Conservation (phyloP, 768 basidiomycete genomes). For the Dioszegia aurantiaca region DNA sequence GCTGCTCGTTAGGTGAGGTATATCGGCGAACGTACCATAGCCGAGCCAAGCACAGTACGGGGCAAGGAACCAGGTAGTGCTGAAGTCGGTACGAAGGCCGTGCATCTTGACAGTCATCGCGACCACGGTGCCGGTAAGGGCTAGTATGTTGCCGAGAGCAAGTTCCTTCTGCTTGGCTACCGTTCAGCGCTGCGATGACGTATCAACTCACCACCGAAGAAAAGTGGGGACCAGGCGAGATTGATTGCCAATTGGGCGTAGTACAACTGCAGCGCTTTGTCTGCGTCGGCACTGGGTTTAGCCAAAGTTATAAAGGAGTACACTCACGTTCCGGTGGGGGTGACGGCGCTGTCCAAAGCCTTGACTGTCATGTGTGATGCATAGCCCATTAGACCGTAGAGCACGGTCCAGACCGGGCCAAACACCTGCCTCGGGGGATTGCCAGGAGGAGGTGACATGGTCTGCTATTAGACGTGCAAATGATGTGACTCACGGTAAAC, state of each 20-base stretch:
- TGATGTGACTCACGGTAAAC: constrained; percentile 58
- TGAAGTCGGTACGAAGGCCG: constrained; percentile 52
- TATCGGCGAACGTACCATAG: constrained; percentile 51
- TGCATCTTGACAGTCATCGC: constrained; percentile 64
- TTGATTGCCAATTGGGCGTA: constrained; percentile 64
- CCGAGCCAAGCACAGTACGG: constrained; percentile 68
- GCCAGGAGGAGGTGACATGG: constrained; percentile 58
- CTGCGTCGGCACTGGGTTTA: constrained; percentile 54
- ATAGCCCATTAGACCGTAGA: constrained; percentile 59
- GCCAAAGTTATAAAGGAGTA: background rate
- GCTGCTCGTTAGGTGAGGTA: constrained; percentile 48
- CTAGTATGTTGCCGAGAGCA: constrained; percentile 60
- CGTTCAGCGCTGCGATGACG: constrained; percentile 12
- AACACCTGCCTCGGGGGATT: constrained; percentile 60
- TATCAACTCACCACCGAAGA: constrained; percentile 58
- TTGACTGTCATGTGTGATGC: constrained; percentile 64
- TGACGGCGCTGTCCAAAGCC: constrained; percentile 57
- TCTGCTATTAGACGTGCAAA: constrained; percentile 48
- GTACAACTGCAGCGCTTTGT: constrained; percentile 60
- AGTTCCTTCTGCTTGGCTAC: constrained; percentile 56
- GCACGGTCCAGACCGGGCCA: constrained; percentile 56
- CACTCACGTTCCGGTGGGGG: constrained; percentile 56
- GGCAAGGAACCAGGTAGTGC: constrained; percentile 61
- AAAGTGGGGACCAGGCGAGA: constrained; percentile 64
- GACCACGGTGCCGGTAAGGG: constrained; percentile 60